Conservation (phyloP, 768 basidiomycete species). For the Suillus spraguei region DNA sequence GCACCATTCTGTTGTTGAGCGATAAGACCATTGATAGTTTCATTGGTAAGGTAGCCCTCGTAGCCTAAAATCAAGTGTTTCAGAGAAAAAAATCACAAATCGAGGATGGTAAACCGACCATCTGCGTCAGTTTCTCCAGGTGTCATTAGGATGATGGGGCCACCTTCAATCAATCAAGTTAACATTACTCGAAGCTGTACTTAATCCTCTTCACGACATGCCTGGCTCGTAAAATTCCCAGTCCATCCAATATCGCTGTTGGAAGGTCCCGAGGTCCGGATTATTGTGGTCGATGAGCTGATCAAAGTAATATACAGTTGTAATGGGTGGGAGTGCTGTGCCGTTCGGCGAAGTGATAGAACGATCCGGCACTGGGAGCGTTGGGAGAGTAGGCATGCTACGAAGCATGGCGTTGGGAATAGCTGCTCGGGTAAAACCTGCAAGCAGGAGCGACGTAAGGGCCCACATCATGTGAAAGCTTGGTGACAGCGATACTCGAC, state of each 20-base stretch:
- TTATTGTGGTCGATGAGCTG: conserved; percentile 48
- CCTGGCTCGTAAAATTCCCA: conserved; percentile 65
- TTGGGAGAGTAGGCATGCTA: conserved; percentile 19
- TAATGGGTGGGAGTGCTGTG: conserved; percentile 26
- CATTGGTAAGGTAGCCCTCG: conserved; percentile 60
- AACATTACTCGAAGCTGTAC: not conserved
- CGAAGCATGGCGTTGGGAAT: conserved; percentile 24
- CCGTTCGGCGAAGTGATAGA: conserved; percentile 24
- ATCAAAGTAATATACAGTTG: conserved; percentile 33
- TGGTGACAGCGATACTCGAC: not conserved
- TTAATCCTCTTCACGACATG: conserved; percentile 16
- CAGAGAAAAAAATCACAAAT: not conserved
- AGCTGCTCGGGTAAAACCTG: conserved; percentile 15
- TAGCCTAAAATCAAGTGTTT: conserved; percentile 22
- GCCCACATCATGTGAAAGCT: not conserved
- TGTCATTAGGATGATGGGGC: conserved; percentile 40
- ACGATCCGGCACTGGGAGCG: conserved; percentile 16
- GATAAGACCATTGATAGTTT: conserved; percentile 62
- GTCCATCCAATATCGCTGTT: conserved; percentile 73
- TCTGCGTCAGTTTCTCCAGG: conserved; percentile 67
- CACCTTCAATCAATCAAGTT: conserved; percentile 17
- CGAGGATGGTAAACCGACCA: conserved; percentile 19
- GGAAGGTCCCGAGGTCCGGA: conserved; percentile 67
- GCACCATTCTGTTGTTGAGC: conserved; percentile 68
- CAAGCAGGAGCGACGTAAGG: not conserved